Conservation (phyloP, 2,329 filamentous ascomycete genomes). For the Fusarium zealandicum region DNA sequence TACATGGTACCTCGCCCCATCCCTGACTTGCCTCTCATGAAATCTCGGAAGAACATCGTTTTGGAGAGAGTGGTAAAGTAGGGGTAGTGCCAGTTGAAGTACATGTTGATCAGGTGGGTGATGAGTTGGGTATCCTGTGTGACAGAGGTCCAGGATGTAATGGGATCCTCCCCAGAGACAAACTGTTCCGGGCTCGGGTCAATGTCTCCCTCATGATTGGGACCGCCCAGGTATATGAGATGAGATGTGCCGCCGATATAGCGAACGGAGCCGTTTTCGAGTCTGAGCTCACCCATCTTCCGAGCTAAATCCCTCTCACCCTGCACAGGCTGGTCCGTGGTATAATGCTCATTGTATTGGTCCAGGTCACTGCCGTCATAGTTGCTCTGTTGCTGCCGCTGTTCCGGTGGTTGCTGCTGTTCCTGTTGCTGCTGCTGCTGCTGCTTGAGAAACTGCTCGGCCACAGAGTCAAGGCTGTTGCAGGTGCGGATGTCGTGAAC, state of each 20-base stretch:
- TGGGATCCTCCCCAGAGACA: constrained; percentile 67
- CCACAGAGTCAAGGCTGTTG: constrained; percentile 68
- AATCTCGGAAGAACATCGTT: constrained; percentile 85
- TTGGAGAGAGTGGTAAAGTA: constrained; percentile 94
- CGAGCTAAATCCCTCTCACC: constrained; percentile 84
- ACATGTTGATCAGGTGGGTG: constrained; percentile 92
- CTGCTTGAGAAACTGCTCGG: constrained; percentile 60
- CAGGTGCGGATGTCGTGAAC: constrained; percentile 89
- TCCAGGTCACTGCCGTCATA: constrained; percentile 53
- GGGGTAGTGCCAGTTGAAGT: constrained; percentile 97
- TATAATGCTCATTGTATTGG: constrained; percentile 50
- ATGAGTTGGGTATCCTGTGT: constrained; percentile 81
- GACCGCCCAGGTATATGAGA: constrained; percentile 77
- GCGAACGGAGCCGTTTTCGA: constrained; percentile 86
- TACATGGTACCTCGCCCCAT: constrained; percentile 69
- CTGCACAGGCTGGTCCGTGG: constrained; percentile 52
- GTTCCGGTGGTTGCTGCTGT: constrained; percentile 46
- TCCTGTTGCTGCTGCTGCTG: constrained; percentile 45
- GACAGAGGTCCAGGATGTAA: constrained; percentile 87
- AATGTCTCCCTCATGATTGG: constrained; percentile 47
- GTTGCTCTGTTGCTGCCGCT: constrained; percentile 44
- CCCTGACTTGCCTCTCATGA: constrained; percentile 71
- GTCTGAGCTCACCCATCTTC: constrained; percentile 89
- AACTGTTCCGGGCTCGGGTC: constrained; percentile 56
- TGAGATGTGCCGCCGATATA: constrained; percentile 96